Percentiles rank a stretch among this genome's conserved stretches.
phyloP scores from a whole-genome alignment of 331 rosid species.

The Malus hybrid region DNA sequence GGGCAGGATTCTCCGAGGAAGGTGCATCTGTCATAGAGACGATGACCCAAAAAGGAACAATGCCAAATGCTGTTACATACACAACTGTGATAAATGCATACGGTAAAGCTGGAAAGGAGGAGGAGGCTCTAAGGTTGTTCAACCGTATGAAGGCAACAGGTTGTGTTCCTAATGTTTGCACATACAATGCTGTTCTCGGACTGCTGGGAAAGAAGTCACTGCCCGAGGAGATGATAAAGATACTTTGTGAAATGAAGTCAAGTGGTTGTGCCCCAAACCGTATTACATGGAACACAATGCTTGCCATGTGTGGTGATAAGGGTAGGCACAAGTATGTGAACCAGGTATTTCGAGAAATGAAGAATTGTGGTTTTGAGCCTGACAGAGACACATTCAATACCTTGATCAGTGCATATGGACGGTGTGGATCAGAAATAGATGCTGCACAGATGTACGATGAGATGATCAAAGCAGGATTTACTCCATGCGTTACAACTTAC shows the following conservation, averaged over 20 bases:
- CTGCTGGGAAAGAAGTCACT: conserved; percentile 74
- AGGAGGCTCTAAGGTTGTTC: conserved; percentile 60
- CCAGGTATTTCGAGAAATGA: conserved; percentile 75
- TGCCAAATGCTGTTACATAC: conserved; percentile 87
- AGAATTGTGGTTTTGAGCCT: conserved; percentile 86
- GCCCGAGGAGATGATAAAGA: conserved; percentile 60
- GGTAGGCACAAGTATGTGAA: conserved; percentile 65
- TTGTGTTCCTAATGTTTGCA: conserved; percentile 71
- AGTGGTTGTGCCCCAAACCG: conserved; percentile 81
- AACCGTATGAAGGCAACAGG: conserved; percentile 77
- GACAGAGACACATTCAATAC: conserved; percentile 93
- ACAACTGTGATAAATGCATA: conserved; percentile 82
- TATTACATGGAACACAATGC: conserved; percentile 87
- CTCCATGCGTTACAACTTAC: conserved; percentile 74
- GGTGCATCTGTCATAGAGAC: conserved; percentile 73
- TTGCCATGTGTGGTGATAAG: conserved; percentile 77
- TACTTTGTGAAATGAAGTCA: conserved; percentile 72
- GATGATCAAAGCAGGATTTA: conserved; percentile 76
- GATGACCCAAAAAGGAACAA: conserved; percentile 61
- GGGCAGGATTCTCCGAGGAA: conserved; percentile 84
- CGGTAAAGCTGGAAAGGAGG: conserved; percentile 73
- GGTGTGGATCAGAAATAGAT: conserved; percentile 83
- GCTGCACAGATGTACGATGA: conserved; percentile 66
- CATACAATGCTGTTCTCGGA: conserved; percentile 70
- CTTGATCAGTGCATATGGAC: conserved; percentile 79